Base-by-base conservation (phyloP, 1,139 yeast species). In the Nakaseomyces sp. region DNA sequence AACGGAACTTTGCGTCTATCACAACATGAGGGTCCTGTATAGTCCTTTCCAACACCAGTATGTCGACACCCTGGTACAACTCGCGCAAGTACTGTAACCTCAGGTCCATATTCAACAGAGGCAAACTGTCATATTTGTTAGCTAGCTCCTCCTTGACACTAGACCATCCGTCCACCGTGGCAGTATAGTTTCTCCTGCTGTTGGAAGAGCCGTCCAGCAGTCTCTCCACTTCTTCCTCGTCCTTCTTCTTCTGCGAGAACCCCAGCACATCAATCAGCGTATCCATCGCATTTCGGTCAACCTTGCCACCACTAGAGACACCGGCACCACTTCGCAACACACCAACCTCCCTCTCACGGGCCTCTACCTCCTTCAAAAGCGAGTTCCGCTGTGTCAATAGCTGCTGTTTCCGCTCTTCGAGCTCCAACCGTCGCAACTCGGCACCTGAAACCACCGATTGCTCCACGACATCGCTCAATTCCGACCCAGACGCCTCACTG, bases 71-170 rank as follows among this genome's bases (percentile, higher is more conserved):
- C 10, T 45, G 42, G 41, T 49, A 53, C 30, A 47, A 18, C 29
- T 43, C 41, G 9, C 47, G 47, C 28, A 57, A 19, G 43, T 52
- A 50, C 25, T 44, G 31, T 26, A 56, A 40, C 35, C 61, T 40
- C 33, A 50, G 32, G 12, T 51, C 45, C 54, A 56, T 52, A 39
- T 56, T 57, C 37, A 57, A 39, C 18, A 57, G 22, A 4, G 61
- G 61, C 40, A 57, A 31, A 1, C 58, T 53, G 40, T 57, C 60
- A 40, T 48, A 51, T 40, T 57, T 57, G 12, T 43, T 20, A 2
- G 37, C 44, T 35, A 55, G 40, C 40, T 48, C 51, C 13, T 40
- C 38, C 8, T 41, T 32, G 7, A 39, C 31, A 18, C 19, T 10
- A 10, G 45, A 20, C 13, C 25, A 13, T 2, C 42, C 45, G 18